Base-by-base conservation (phyloP, 2,329 filamentous ascomycete genomes). In the Scopulariopsis brevicaulis region DNA sequence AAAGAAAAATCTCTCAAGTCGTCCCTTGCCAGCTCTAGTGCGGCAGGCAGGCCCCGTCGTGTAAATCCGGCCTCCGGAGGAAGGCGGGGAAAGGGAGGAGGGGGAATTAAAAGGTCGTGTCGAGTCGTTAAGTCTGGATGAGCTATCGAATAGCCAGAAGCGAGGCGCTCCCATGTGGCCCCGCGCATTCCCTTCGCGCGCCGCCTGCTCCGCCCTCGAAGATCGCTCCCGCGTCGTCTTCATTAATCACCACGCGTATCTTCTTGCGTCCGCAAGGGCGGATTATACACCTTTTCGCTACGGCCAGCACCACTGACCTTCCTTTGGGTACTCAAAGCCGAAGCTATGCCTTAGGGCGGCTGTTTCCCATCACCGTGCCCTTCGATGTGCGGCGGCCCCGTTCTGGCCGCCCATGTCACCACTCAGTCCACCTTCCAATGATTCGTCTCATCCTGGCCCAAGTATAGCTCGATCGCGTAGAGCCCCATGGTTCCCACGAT, bases 381-480 rank as follows among this genome's bases (percentile, higher is more conserved):
- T 20, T 22, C 22, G 22, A 20, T 12, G 14, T 22, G 10, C 20
- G n/a, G 46, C 22, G 20, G 46, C 22, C 20, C n/a, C 22, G 46
- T 50, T 46, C 2, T 61, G 63, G 59, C 62, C 54, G 48, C 46
- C 24, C 57, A 57, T 7, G 6, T 53, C 60, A 58, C 50, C 34
- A 8, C 61, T 88, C 78, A 96, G 70, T 96, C 93, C 24, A 86
- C 87, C 76, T 97, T 97, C 92, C 93, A 97, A 71, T 97, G 93
- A 65, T 96, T 89, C 54, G 89, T 81, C 66, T 95, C 89, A 58
- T 89, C 87, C 63, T 87, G 87, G 24, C 90, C 89, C 12, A 97
- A 81, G 67, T 92, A 93, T 57, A 97, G 75, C 72, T 99, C 94
- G 51, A 97, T 79, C 3, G 90, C 87, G 69, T 99, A 99, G 18